A percentile compares a stretch with the other conserved stretches of the same genome.
These are phyloP conservation scores for Suillus fuscotomentosus DNA, from an alignment of 768 basidiomycete species.

Conservation along the genomic window DNA sequence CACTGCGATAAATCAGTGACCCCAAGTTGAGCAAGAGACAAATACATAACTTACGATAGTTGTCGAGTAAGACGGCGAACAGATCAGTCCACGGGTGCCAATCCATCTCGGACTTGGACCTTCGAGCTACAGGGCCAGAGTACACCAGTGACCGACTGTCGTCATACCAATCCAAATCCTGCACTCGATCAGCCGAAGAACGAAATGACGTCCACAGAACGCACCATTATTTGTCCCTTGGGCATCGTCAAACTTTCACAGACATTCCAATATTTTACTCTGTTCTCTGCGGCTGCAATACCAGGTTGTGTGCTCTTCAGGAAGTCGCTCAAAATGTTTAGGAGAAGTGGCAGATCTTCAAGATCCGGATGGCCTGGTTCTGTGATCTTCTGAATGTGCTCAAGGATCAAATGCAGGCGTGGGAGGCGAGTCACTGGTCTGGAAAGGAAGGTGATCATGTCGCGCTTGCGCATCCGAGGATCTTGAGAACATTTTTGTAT, in stretches of 20 bases:
- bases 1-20: slow-evolving; percentile 40
- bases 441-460: slow-evolving; percentile 79
- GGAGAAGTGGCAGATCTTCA: slow-evolving; percentile 71
- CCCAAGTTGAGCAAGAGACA: not conserved
- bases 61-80: slow-evolving; percentile 68
- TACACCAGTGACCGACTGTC: slow-evolving; percentile 72
- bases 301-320: slow-evolving; percentile 88
- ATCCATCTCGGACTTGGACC: slow-evolving; percentile 60
- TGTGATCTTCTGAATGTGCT: slow-evolving; percentile 66
- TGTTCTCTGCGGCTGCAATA: slow-evolving; percentile 86
- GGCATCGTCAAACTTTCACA: slow-evolving; percentile 74
- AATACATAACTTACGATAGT: slow-evolving; percentile 55
- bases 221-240: slow-evolving; percentile 79
- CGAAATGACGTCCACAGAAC: slow-evolving; percentile 20
- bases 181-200: slow-evolving; percentile 7
- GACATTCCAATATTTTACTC: slow-evolving; percentile 84
- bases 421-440: slow-evolving; percentile 89
- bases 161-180: slow-evolving; percentile 81
- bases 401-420: slow-evolving; percentile 70
- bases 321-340: slow-evolving; percentile 65
- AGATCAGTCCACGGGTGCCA: slow-evolving; percentile 73
- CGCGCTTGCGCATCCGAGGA: slow-evolving; percentile 69
- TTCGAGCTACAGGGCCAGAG: slow-evolving; percentile 61
- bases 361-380: slow-evolving; percentile 76
- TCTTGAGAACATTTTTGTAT: slow-evolving; percentile 61